Base-by-base conservation (phyloP, 768 basidiomycete species). In the Amanita pseudoporphyria region DNA sequence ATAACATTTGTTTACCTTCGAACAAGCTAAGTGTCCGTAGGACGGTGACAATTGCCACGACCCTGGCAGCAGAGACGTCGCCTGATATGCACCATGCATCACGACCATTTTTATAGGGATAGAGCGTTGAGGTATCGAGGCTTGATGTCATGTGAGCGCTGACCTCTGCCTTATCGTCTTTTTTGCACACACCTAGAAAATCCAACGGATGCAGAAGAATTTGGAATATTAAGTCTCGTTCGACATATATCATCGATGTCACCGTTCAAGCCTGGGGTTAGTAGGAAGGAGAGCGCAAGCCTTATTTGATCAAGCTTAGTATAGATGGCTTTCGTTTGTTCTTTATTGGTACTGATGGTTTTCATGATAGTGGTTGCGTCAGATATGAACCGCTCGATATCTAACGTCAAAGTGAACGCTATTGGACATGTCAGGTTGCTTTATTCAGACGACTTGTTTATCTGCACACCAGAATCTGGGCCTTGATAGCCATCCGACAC, bases 51-150 rank as follows among this genome's bases (percentile, higher is more conserved):
- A 95, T 78, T 0, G 77, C 74, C 4, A 94, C 60, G 4, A 83
- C 76, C 12, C 86, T 74, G 2, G 78, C 71, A 0, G 91, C 87
- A 2, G 92, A 85, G 1, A 78, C 74, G 30, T 76, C 67, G 0
- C 76, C 67, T 0, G 91, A 93, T 16, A 89, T 64, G n/a, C 73
- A 77, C 92, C 94, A 96, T 0, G 67, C 62, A 32, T 76, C 74
- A 22, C 58, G 62, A 5, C 76, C 54, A 30, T 56, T 54, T 5
- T 61, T 57, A 3, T 58, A 62, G 0, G 62, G 59, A 55, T 76
- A 78, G 32, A 80, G 44, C 0, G 72, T 71, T 16, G 70, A 67
- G 19, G 70, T 62, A 24, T 63, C 65, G 31, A 54, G 55, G 31
- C 79, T 80, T 44, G 4, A 45, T 26, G 36, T 44, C 28, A 48